Base-by-base conservation (phyloP, 2,329 filamentous ascomycete genomes). In the Colletotrichum eleusines region DNA sequence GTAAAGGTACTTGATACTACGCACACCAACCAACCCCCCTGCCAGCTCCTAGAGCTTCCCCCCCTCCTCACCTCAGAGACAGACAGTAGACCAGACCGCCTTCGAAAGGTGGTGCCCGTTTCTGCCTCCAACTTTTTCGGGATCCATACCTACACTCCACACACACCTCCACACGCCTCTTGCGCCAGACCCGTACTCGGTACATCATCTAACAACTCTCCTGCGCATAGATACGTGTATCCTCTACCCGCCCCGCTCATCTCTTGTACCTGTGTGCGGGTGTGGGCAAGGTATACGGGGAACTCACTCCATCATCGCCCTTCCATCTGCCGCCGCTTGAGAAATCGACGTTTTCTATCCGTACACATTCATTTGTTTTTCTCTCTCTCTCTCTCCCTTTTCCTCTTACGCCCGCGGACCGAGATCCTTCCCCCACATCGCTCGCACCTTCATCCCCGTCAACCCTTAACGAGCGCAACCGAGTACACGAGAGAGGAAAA, bases 361-460 rank as follows among this genome's bases (percentile, higher is more conserved):
- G 23, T 72, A 33, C 31, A 33, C 31, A 4, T 7, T 59, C 58
- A 50, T 61, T 66, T 63, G 28, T 40, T 54, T 51, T 28, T 23
- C n/a, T 26, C 35, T 23, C 20, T 9, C 42, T 42, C 23, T 26
- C 28, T n/a, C 42, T 12, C 6, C 46, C n/a, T 26, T n/a, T 3
- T 18, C 12, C 35, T 11, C 42, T 42, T 31, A 54, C 73, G 73
- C 71, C 7, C 72, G 74, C 69, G 70, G 72, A 73, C 72, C 72
- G 73, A 48, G 31, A 61, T 66, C 73, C 73, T 66, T 46, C 64
- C 73, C 75, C 74, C 73, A 73, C 73, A 73, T 74, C 59, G 65
- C 73, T 75, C 75, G 50, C 73, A 73, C 73, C 72, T 72, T 69
- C 71, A 73, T 68, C 73, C 74, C 74, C 73, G 63, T 59, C 64